phyloP scores from a whole-genome alignment of 306 rosid species.

The Vachellia pachyceras region DNA sequence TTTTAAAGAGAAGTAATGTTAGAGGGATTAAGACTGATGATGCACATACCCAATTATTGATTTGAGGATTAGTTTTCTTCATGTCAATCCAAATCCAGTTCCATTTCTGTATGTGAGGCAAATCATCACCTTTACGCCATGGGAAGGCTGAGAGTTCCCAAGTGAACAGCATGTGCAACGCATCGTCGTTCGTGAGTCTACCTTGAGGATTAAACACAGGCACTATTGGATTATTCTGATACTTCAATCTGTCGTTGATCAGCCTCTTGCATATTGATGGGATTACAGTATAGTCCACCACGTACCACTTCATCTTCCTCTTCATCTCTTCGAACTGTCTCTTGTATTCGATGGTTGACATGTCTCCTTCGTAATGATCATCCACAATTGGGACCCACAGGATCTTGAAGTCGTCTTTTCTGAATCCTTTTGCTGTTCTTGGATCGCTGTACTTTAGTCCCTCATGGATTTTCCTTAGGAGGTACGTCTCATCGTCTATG shows the following conservation, averaged over 20 bases:
- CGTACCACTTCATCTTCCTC: slow-evolving; percentile 34
- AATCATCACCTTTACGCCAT: slow-evolving; percentile 42
- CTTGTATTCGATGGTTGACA: neutral
- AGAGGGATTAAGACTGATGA: neutral
- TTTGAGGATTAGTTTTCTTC: slow-evolving; percentile 33
- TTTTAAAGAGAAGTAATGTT: neutral
- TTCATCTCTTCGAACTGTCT: slow-evolving; percentile 28
- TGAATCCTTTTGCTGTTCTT: slow-evolving; percentile 33
- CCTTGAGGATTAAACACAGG: slow-evolving; percentile 52
- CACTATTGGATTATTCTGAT: slow-evolving; percentile 46
- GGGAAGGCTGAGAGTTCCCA: slow-evolving; percentile 57
- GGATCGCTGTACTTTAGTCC: slow-evolving; percentile 37
- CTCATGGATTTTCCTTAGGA: slow-evolving; percentile 16
- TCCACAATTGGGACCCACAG: slow-evolving; percentile 52
- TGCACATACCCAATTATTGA: slow-evolving; percentile 43
- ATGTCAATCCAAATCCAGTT: slow-evolving; percentile 55
- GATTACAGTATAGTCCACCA: neutral
- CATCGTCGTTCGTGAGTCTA: slow-evolving; percentile 30
- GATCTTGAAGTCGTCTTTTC: slow-evolving; percentile 47
- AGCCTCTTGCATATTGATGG: slow-evolving; percentile 42
- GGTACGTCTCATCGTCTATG: slow-evolving; percentile 47
- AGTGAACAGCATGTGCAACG: slow-evolving; percentile 52
- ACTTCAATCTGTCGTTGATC: slow-evolving; percentile 36
- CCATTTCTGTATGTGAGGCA: slow-evolving; percentile 38
- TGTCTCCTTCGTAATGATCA: neutral